Evolutionary conservation across 768 basidiomycete genomes (phyloP), one percentile per base, ranked within the genome.

Genomic region (Rhodotorula sphaerocarpa): DNA sequence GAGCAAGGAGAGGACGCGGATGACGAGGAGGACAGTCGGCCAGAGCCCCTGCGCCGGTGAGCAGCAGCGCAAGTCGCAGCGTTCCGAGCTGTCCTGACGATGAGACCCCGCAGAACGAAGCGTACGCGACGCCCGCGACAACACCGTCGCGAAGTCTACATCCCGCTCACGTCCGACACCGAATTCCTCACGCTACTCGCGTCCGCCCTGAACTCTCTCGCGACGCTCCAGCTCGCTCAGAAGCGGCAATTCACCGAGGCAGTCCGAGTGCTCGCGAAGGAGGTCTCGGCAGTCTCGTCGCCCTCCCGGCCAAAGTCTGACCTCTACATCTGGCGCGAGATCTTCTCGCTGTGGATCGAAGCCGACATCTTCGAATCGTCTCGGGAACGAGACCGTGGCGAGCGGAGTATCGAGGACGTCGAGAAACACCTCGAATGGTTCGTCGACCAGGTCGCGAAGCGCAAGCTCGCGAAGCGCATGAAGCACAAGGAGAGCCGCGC

Each of bases 261-360:
- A 73, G 79, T 76, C 57, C 75, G 79, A 15, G 74, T 79, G 0
- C 81, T 86, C 3, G 77, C 77, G 16, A n/a, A 45, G 23, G 55
- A 72, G 10, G 75, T 79, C 20, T 76, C 77, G 11, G 28, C 62
- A 27, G 46, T 74, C 33, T 70, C 75, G 60, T 61, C 78, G 75
- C 66, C 78, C 73, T 51, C 70, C 7, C 59, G 70, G 27, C 70
- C 70, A 4, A 79, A 78, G 65, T 75, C 76, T 16, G 91, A 96
- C 69, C 75, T 96, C 12, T 90, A 88, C 73, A 80, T 83, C 10
- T 95, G 92, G 92, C 79, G 92, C 28, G 84, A 89, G 75, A 85
- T 95, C 33, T 93, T 96, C 72, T 84, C 84, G 61, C 75, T 92
- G 4, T 95, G 93, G 74, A 79, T 86, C 51, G 90, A 93, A 69